These are phyloP conservation scores for Aspergillus steynii DNA, from an alignment of 495 filamentous ascomycete species.

Conservation along the genomic window DNA sequence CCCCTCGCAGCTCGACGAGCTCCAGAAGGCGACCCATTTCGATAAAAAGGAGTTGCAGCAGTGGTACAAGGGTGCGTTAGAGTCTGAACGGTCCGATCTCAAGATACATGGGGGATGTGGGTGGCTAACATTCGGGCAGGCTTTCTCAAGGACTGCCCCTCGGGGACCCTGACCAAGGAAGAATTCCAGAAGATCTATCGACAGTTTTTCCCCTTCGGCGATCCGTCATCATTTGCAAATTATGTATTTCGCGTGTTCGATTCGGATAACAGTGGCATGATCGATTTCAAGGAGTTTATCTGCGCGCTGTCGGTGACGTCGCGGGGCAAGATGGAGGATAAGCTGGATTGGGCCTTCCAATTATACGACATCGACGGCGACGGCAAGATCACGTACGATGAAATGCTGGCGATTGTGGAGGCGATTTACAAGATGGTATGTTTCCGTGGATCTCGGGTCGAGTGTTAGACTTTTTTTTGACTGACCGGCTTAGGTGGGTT, in stretches of 20 bases:
- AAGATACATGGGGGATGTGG: background rate
- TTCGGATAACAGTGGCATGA: constrained; percentile 91
- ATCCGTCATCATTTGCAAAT: constrained; percentile 94
- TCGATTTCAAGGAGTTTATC: constrained; percentile 99
- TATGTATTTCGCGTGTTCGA: constrained; percentile 99
- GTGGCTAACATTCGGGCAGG: constrained; percentile 51
- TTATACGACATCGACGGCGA: constrained; percentile 99
- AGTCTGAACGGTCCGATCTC: background rate
- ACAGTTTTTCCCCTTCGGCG: constrained; percentile 98
- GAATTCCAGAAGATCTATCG: constrained; percentile 99
- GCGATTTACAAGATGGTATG: constrained; percentile 99
- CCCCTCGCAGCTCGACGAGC: constrained; percentile 87
- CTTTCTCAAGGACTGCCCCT: constrained; percentile 97
- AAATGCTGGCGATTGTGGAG: constrained; percentile 98
- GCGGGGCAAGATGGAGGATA: constrained; percentile 98
- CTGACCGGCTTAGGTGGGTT: constrained; percentile 71
- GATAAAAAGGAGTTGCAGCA: constrained; percentile 99
- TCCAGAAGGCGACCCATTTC: constrained; percentile 95
- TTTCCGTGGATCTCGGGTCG: background rate
- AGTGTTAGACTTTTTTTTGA: background rate
- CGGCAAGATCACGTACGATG: constrained; percentile 97
- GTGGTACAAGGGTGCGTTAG: constrained; percentile 92
- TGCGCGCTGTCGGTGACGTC: constrained; percentile 96
- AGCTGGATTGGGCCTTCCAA: constrained; percentile 99
- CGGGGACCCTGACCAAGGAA: constrained; percentile 92